Evolutionary conservation across 495 filamentous ascomycete genomes (phyloP), one percentile per base, ranked within the genome.

Genomic region (Xylaria flabelliformis): DNA sequence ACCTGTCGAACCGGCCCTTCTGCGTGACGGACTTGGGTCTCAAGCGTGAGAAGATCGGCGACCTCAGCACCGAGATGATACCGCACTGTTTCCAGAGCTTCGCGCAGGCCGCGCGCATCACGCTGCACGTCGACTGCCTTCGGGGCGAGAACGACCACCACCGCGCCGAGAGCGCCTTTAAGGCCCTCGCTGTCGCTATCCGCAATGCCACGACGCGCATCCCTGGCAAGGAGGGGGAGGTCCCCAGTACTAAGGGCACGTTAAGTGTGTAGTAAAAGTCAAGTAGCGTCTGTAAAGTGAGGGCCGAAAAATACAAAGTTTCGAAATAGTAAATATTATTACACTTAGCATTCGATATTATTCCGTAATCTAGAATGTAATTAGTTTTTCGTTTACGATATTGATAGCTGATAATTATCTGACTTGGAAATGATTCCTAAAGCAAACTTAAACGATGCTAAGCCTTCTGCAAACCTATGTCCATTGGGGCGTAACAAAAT

Each of bases 111-210:
- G 94, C 96, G 8, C 89, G 92, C n/a, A 86, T 97, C 61, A 99
- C 96, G 39, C 79, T 98, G 82, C 96, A 99, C 84, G 92, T 98
- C 62, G 94, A 97, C 80, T 93, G 92, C 78, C 77, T 97, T 55
- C 87, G 92, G 66, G 96, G 96, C 34, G 88, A 92, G 59, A 99
- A 98, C 82, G 97, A 99, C 82, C 96, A 99, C 82, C 96, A 98
- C 81, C 85, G 94, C 64, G 97, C 96, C 36, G 96, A 99, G 88
- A 95, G 92, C 78, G 96, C 96, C 55, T 98, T 99, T 80, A 99
- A 99, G 88, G 97, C 97, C 66, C 81, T 98, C 72, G 96, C 96
- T 0, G 89, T 96, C 63, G 96, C 96, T 5, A 85, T 96, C 29
- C 84, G 90, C 73, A 86, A 86, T 79, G 96, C 96, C 50, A 94